Conservation (phyloP, 1,284 basidiomycete genomes). For the Moesziomyces parantarcticus region DNA sequence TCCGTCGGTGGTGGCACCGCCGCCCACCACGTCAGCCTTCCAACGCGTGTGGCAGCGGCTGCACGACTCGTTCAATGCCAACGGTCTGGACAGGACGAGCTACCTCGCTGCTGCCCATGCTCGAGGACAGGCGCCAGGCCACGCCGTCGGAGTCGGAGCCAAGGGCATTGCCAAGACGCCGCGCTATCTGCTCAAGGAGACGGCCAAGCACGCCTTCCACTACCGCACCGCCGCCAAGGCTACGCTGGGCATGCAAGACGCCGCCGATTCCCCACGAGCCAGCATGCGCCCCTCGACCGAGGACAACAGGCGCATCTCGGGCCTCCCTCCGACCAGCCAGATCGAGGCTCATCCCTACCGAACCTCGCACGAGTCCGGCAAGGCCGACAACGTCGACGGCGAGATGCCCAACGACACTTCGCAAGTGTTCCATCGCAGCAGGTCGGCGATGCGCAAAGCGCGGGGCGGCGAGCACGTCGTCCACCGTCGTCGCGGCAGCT, state of each 20-base stretch:
- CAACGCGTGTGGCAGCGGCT: constrained; percentile 56
- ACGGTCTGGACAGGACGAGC: constrained; percentile 58
- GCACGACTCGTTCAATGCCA: constrained; percentile 63
- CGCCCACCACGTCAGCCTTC: constrained; percentile 43
- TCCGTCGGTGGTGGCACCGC: constrained; percentile 49
- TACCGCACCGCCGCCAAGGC: constrained; percentile 44
- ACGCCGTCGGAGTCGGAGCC: constrained; percentile 44
- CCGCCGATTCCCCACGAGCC: constrained; percentile 14
- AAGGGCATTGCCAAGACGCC: constrained; percentile 52
- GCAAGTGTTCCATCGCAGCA: constrained; percentile 7
- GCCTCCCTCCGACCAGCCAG: constrained; percentile 36
- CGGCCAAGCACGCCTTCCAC: constrained; percentile 48
- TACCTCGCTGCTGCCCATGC: constrained; percentile 48
- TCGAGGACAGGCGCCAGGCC: constrained; percentile 34
- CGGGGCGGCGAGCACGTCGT: constrained; percentile 21
- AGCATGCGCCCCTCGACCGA: constrained; percentile 6
- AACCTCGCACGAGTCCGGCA: constrained; percentile 19
- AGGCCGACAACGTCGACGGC: constrained; percentile 24
- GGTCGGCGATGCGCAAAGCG: constrained; percentile 15
- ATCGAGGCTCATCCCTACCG: constrained; percentile 24
- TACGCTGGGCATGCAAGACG: constrained; percentile 33
- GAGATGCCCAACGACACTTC: constrained; percentile 27
- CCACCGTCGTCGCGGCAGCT: constrained; percentile 31
- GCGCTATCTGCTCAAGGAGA: constrained; percentile 30
- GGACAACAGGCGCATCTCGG: constrained; percentile 22